Percentiles rank a stretch among this genome's conserved stretches.
phyloP scores from a whole-genome alignment of 306 rosid species.

The Begonia fuchsioides region DNA sequence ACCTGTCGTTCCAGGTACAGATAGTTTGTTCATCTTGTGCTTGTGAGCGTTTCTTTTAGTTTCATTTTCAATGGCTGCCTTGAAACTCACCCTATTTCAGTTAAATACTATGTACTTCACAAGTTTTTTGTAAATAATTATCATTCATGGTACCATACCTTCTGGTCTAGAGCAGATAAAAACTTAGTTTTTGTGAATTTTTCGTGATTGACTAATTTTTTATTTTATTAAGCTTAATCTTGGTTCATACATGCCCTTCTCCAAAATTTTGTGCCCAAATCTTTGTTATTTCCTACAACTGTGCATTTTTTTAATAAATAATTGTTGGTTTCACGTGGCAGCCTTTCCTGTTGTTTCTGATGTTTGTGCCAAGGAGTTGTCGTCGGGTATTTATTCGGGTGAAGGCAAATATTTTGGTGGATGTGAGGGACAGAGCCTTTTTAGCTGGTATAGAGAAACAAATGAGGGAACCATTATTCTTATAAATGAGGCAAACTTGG shows the following conservation, averaged over 20 bases:
- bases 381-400: slow-evolving; percentile 61
- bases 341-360: slow-evolving; percentile 73
- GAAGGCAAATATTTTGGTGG: slow-evolving; percentile 98
- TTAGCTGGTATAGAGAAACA: slow-evolving; percentile 84
- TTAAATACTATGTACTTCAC: no score
- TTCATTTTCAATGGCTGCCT: no score
- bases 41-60: no score
- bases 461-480: slow-evolving; percentile 55
- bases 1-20: slow-evolving; percentile 67
- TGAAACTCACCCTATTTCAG: no score
- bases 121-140: no score
- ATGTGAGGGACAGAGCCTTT: slow-evolving; percentile 71
- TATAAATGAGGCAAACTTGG: slow-evolving; percentile 50
- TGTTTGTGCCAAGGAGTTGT: slow-evolving; percentile 48
- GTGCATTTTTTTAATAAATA: slow-evolving; percentile 9
- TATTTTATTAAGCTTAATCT: no score
- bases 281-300: neutral
- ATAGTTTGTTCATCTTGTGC: neutral
- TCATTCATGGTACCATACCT: no score
- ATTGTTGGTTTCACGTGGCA: slow-evolving; percentile 23
- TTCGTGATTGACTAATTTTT: no score
- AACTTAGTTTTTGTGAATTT: no score
- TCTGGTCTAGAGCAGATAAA: no score
- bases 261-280: no score
- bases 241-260: no score